phyloP scores from a whole-genome alignment of 208 protist species.

The Sergeia podlipaevii region DNA sequence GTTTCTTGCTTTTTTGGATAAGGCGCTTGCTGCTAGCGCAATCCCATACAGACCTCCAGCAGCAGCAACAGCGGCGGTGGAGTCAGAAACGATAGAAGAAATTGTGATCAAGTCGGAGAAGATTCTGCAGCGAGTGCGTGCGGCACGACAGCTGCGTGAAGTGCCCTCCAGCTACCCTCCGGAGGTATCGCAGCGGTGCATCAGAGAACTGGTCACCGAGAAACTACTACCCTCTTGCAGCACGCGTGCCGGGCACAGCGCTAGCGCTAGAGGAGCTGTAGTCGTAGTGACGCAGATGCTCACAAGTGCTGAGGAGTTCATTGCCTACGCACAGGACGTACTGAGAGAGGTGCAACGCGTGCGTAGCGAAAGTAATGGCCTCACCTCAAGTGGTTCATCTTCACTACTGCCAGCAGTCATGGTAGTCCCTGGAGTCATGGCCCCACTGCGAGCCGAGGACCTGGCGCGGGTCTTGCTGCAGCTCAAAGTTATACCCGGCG shows the following conservation, averaged over 20 bases:
- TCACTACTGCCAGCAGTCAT: background rate
- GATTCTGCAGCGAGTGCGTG: background rate
- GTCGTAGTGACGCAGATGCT: slow-evolving; percentile 10
- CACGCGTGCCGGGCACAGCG: background rate
- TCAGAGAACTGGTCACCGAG: slow-evolving; percentile 1
- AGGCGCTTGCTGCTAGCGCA: too few relatives aligned
- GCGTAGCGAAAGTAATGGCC: background rate
- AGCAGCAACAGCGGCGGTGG: too few relatives aligned
- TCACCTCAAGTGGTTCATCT: background rate
- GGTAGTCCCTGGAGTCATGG: slow-evolving; percentile 5
- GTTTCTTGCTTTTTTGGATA: too few relatives aligned
- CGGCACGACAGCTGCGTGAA: background rate
- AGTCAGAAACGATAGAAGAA: too few relatives aligned
- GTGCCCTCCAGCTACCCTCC: slow-evolving; percentile 2
- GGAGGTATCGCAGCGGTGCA: background rate
- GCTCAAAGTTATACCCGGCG: background rate
- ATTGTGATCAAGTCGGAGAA: too few relatives aligned
- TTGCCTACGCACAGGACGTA: slow-evolving; percentile 1
- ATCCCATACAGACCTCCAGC: too few relatives aligned
- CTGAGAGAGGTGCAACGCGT: background rate
- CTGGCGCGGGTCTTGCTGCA: slow-evolving; percentile 3
- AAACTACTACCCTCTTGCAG: slow-evolving; percentile 1
- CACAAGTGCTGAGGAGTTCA: slow-evolving; percentile 1
- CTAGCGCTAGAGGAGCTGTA: background rate
- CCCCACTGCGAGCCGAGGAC: slow-evolving; percentile 5